Evolutionary conservation across 371 early-diverging fungal genomes (phyloP).

Genomic region (Zychaea mexicana): DNA sequence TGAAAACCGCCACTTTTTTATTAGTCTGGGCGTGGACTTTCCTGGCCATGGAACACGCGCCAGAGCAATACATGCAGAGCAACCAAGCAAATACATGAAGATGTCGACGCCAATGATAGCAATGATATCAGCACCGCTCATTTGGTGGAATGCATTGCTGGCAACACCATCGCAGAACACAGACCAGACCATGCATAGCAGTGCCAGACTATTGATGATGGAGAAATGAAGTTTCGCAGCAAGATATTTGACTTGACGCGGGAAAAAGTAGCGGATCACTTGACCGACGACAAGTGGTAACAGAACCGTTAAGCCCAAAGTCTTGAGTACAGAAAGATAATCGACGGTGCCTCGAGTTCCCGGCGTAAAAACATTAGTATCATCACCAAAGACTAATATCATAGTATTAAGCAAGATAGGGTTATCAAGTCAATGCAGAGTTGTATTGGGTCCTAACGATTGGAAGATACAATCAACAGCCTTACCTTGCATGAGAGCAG

Average conservation of each 20-base stretch:
- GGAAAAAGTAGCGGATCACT: constrained; percentile 57
- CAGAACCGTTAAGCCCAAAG: constrained; percentile 65
- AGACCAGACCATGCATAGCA: constrained; percentile 72
- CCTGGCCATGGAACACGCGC: constrained; percentile 47
- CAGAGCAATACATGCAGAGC: constrained; percentile 35
- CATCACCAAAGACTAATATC: constrained; percentile 35
- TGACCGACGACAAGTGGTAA: constrained; percentile 71
- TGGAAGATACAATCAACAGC: constrained; percentile 25
- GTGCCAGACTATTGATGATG: constrained; percentile 59
- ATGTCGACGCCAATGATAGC: constrained; percentile 61
- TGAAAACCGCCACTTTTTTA: constrained; percentile 45
- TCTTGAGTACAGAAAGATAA: constrained; percentile 54
- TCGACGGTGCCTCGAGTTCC: constrained; percentile 49
- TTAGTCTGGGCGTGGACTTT: constrained; percentile 12
- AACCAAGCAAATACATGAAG: constrained; percentile 50
- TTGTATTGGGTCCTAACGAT: no score
- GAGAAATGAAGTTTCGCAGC: constrained; percentile 53
- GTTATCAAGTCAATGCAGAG: no score
- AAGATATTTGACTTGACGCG: constrained; percentile 48
- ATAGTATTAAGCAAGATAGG: no score
- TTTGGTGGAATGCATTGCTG: constrained; percentile 51
- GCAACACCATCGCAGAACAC: constrained; percentile 77
- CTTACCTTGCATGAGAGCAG: constrained; percentile 60
- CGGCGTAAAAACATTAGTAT: constrained; percentile 37
- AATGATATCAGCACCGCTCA: constrained; percentile 56